Evolutionary conservation across 2,329 filamentous ascomycete species (phyloP).

Genomic region (Blumeria graminis): DNA sequence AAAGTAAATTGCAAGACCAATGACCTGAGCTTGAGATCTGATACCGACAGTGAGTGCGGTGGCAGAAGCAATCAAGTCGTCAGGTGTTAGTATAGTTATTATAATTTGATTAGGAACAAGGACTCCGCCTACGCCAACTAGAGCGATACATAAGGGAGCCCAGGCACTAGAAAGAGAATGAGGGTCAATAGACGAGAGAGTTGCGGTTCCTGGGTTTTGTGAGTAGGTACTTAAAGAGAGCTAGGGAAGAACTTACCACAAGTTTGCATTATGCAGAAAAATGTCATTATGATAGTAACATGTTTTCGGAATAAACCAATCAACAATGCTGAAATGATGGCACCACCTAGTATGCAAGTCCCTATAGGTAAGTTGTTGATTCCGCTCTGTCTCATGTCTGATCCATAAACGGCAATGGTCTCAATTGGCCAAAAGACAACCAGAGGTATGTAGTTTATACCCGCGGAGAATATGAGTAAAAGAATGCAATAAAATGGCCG

Average conservation of each 20-base stretch:
- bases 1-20: conserved; percentile 14
- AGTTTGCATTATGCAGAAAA: conserved; percentile 22
- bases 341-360: conserved; percentile 36
- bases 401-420: conserved; percentile 39
- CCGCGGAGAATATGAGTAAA: conserved; percentile 31
- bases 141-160: conserved; percentile 33
- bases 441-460: conserved; percentile 23
- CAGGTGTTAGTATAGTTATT: conserved; percentile 43
- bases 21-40: conserved; percentile 33
- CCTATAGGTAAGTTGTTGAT: conserved; percentile 39
- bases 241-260: conserved; percentile 22
- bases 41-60: conserved; percentile 45
- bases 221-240: not conserved
- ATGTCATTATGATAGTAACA: not conserved
- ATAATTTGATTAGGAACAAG: conserved; percentile 46
- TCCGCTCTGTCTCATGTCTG: conserved; percentile 39
- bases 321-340: conserved; percentile 20
- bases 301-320: not conserved
- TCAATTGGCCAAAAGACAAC: conserved; percentile 35
- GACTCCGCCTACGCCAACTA: conserved; percentile 41
- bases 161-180: conserved; percentile 14
- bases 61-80: conserved; percentile 39
- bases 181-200: not conserved
- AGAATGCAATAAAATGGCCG: conserved; percentile 25
- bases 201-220: not conserved